Evolutionary conservation across 257 asterid genomes (phyloP), one percentile per base, ranked within the genome.

Genomic region (Lycium barbarum): DNA sequence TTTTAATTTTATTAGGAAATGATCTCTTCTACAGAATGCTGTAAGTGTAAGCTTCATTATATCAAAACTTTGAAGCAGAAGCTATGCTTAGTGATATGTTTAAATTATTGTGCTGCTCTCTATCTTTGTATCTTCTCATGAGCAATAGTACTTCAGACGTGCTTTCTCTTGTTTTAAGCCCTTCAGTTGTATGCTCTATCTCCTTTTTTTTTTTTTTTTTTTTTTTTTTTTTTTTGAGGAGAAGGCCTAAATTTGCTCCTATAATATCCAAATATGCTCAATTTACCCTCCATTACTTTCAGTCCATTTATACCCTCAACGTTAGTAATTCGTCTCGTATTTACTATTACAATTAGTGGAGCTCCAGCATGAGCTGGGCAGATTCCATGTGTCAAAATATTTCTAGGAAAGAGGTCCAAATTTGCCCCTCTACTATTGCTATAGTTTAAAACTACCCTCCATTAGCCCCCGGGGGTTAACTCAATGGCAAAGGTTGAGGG

Each of bases 11-110:
- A 7, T n/a, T 59, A 59, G 12, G 13, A 9, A 7, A 57, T 17
- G 2, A 18, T 5, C 63, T 15, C 63, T 15, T 57, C 63, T 5
- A 15, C 63, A 5, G 63, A 17, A 1, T 59, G 33, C 1, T 59
- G 66, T 18, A 2, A n/a, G 62, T 7, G 18, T n/a, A 8, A n/a
- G 66, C 38, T 62, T 9, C 33, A 9, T 11, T 9, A 38, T 7
- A 62, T 62, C 36, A 4, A 26, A 53, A 26, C 33, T 8, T 14
- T 53, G 15, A 78, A 33, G 3, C 82, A 53, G 20, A 53, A 26
- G 5, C 82, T 26, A 33, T 76, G 65, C 82, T 33, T 53, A 78
- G 14, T 53, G 9, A 53, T 78, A 53, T 38, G 82, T 78, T 78
- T 33, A 65, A 53, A 53, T 49, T 78, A 13, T 49, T 53, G 26